phyloP scores from a whole-genome alignment of 2,329 filamentous ascomycete genomes.

The Cladosporium sphaerospermum region DNA sequence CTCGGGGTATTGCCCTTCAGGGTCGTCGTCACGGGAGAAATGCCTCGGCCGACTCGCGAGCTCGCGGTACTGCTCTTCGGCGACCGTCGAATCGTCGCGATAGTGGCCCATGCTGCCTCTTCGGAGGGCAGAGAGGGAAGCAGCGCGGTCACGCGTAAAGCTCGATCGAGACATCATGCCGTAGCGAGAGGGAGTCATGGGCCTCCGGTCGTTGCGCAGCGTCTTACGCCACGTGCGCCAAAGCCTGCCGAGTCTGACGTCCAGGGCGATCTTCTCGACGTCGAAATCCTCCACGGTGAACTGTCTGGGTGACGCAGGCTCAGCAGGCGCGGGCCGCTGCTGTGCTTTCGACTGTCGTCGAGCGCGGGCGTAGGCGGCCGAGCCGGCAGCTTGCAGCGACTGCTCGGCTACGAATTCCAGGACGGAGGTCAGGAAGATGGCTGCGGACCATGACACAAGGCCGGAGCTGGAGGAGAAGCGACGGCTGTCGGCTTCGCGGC shows the following conservation, averaged over 20 bases:
- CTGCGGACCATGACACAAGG: slow-evolving; percentile 76
- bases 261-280: slow-evolving; percentile 87
- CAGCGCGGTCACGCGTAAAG: slow-evolving; percentile 1
- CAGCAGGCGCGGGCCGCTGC: slow-evolving; percentile 8
- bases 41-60: not conserved
- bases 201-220: slow-evolving; percentile 43
- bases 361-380: slow-evolving; percentile 68
- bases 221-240: slow-evolving; percentile 96
- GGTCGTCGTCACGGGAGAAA: slow-evolving; percentile 21
- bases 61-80: slow-evolving; percentile 4
- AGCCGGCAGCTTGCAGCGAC: slow-evolving; percentile 76
- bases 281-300: slow-evolving; percentile 70
- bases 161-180: slow-evolving; percentile 1
- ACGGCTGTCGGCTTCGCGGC: slow-evolving; percentile 43
- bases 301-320: not conserved
- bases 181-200: slow-evolving; percentile 3
- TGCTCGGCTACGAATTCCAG: slow-evolving; percentile 92
- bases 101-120: slow-evolving; percentile 1
- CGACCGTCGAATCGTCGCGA: slow-evolving; percentile 1
- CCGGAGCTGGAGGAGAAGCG: slow-evolving; percentile 43
- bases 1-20: slow-evolving; percentile 36
- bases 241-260: slow-evolving; percentile 77
- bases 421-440: slow-evolving; percentile 93
- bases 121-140: not conserved
- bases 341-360: slow-evolving; percentile 33